Evolutionary conservation across 345 rosid species (phyloP).

Genomic region (Noccaea bulbosa): DNA sequence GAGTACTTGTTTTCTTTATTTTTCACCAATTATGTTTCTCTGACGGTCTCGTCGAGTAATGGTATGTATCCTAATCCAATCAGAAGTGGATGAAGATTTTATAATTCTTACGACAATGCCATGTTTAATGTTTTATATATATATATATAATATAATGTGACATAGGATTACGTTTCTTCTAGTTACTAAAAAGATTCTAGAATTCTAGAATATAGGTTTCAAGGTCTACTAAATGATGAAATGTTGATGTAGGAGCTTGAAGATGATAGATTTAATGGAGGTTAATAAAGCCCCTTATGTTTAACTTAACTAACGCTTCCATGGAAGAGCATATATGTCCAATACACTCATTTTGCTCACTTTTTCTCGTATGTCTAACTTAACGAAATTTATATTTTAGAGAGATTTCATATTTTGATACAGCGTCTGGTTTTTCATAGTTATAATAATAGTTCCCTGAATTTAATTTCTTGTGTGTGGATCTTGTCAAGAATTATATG

Average conservation of each 20-base stretch:
- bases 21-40: constrained; percentile 2
- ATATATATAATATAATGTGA: too few species aligned
- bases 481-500: neutral
- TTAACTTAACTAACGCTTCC: neutral
- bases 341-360: neutral
- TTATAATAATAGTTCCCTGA: too few species aligned
- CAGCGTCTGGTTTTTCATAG: too few species aligned
- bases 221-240: neutral
- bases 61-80: neutral
- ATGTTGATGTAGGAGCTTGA: neutral
- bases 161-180: too few species aligned
- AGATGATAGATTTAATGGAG: neutral
- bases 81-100: neutral
- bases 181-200: neutral
- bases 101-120: neutral
- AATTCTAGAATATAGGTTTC: neutral
- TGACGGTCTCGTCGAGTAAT: constrained; percentile 4
- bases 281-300: neutral
- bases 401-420: too few species aligned
- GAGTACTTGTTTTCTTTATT: neutral
- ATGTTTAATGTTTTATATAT: neutral
- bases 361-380: neutral
- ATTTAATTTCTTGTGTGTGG: too few species aligned
- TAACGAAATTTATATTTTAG: too few species aligned
- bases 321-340: neutral